Evolutionary conservation across 176 grass and related monocot genomes (phyloP).

Genomic region (Juncus inflexus): DNA sequence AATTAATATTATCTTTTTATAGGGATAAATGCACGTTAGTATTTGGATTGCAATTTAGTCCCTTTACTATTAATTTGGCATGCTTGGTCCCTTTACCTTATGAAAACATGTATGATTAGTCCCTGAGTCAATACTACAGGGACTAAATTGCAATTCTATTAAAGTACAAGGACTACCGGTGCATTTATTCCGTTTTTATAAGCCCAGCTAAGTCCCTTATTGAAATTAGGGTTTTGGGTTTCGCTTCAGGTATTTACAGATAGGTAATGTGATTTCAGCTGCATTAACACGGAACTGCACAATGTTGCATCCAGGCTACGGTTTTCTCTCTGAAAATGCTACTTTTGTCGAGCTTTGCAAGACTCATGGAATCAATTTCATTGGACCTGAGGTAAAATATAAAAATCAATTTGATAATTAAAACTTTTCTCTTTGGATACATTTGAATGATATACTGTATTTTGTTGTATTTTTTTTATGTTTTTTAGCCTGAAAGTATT

Average conservation of each 20-base stretch:
- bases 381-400: slow-evolving; percentile 44
- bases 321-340: slow-evolving; percentile 52
- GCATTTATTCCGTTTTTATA: too few species aligned
- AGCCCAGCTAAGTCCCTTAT: too few species aligned
- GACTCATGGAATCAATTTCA: slow-evolving; percentile 44
- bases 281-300: slow-evolving; percentile 43
- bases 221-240: slow-evolving; percentile 11
- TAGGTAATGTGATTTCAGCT: slow-evolving; percentile 42
- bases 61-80: too few species aligned
- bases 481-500: slow-evolving; percentile 43
- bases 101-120: too few species aligned
- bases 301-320: slow-evolving; percentile 53
- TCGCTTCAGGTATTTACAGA: slow-evolving; percentile 35
- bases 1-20: too few species aligned
- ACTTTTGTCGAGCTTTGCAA: slow-evolving; percentile 48
- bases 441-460: slow-evolving; percentile 4
- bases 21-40: too few species aligned
- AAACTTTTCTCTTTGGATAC: background rate
- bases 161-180: too few species aligned
- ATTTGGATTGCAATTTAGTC: too few species aligned
- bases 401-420: background rate
- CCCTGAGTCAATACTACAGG: too few species aligned
- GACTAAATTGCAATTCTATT: too few species aligned
- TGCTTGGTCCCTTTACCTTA: too few species aligned
- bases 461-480: background rate